These are phyloP conservation scores for Gremmenia infestans DNA, from an alignment of 2,329 filamentous ascomycete species.

Conservation along the genomic window DNA sequence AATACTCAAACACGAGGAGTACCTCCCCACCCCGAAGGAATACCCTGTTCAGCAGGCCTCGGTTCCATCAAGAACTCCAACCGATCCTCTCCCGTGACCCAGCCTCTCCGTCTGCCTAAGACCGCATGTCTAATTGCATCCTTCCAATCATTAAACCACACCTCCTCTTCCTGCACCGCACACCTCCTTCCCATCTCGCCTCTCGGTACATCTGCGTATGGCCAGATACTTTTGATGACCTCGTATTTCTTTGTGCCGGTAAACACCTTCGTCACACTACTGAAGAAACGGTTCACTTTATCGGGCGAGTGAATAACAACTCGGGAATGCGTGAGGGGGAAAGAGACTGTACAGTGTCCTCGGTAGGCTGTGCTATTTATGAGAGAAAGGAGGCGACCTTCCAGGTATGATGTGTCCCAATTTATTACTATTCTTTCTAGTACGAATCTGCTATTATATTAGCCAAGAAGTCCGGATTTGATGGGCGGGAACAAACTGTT, in stretches of 20 bases:
- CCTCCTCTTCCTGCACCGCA: slow-evolving; percentile 51
- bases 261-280: slow-evolving; percentile 47
- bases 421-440: slow-evolving; percentile 50
- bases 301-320: slow-evolving; percentile 48
- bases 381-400: slow-evolving; percentile 48
- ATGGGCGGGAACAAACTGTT: slow-evolving; percentile 16
- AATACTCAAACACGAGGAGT: too few relatives aligned
- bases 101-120: slow-evolving; percentile 20
- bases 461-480: not conserved
- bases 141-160: slow-evolving; percentile 51
- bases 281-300: slow-evolving; percentile 50
- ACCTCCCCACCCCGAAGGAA: slow-evolving; percentile 6
- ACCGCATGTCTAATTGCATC: slow-evolving; percentile 40
- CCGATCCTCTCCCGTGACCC: slow-evolving; percentile 30
- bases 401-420: slow-evolving; percentile 49
- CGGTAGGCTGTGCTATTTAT: slow-evolving; percentile 46
- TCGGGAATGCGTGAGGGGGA: slow-evolving; percentile 45
- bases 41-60: slow-evolving; percentile 9
- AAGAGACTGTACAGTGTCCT: slow-evolving; percentile 44
- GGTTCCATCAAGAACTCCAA: slow-evolving; percentile 29
- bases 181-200: slow-evolving; percentile 41
- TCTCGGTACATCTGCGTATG: slow-evolving; percentile 45
- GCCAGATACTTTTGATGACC: slow-evolving; percentile 52
- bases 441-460: slow-evolving; percentile 36
- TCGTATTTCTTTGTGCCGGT: slow-evolving; percentile 50